phyloP scores from a whole-genome alignment of 2,329 filamentous ascomycete genomes.

The Onygena corvina region DNA sequence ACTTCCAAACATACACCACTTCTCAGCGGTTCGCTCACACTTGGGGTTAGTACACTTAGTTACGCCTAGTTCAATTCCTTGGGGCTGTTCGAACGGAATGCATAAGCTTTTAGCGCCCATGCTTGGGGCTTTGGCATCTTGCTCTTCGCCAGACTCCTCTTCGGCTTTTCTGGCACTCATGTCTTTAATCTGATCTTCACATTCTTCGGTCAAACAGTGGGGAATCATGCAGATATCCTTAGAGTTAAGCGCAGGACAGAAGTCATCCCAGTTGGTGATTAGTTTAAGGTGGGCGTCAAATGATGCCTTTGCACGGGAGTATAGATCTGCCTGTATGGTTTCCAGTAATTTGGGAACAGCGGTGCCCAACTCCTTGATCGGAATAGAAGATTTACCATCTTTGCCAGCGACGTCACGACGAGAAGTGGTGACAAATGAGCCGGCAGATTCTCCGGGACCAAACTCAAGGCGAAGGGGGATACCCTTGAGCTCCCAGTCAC shows the following conservation, averaged over 20 bases:
- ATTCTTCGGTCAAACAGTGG: conserved; percentile 70
- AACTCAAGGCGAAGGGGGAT: conserved; percentile 90
- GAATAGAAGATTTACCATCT: conserved; percentile 65
- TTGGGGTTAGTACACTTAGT: conserved; percentile 89
- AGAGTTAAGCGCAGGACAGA: conserved; percentile 75
- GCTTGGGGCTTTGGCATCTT: conserved; percentile 61
- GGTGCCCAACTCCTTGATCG: conserved; percentile 59
- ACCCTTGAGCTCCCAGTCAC: conserved; percentile 95
- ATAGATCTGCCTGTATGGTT: conserved; percentile 77
- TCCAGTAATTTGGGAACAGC: conserved; percentile 73
- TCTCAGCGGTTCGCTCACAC: conserved; percentile 62
- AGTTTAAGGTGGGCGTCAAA: conserved; percentile 72
- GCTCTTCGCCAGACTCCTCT: conserved; percentile 50
- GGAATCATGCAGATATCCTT: conserved; percentile 92
- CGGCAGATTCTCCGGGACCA: conserved; percentile 83
- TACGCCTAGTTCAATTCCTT: conserved; percentile 62
- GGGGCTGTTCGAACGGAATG: conserved; percentile 77
- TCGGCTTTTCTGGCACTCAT: conserved; percentile 62
- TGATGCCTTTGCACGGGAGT: conserved; percentile 59
- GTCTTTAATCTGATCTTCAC: conserved; percentile 92
- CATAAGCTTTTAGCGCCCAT: conserved; percentile 69
- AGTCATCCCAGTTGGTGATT: conserved; percentile 79
- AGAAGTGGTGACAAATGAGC: conserved; percentile 70
- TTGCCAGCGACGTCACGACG: conserved; percentile 62
- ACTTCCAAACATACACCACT: conserved; percentile 81